Conservation (phyloP, 108 stramenopile species). For the Schizochytrium sp. region DNA sequence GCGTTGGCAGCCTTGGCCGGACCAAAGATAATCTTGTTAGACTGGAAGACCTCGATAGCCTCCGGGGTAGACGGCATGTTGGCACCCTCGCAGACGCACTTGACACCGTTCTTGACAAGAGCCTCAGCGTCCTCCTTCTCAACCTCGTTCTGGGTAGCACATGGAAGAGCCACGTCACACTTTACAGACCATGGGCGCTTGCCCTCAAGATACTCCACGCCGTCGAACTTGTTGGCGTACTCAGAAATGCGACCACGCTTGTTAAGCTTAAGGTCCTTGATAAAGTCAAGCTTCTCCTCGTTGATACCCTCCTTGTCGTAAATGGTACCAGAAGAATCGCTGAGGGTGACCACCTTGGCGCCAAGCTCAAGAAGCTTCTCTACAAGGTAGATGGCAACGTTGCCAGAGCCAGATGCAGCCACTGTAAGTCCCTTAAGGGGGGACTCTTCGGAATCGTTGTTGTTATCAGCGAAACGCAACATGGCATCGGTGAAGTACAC, state of each 20-base stretch:
- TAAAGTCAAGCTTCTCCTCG: conserved; percentile 85
- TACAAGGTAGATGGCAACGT: conserved; percentile 90
- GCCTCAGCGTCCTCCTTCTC: conserved; percentile 78
- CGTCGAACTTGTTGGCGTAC: conserved; percentile 87
- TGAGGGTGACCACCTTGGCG: conserved; percentile 89
- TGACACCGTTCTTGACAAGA: conserved; percentile 91
- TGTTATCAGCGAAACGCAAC: conserved; percentile 66
- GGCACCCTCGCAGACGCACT: conserved; percentile 89
- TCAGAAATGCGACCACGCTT: conserved; percentile 90
- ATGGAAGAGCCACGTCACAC: conserved; percentile 93
- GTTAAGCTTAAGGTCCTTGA: conserved; percentile 92
- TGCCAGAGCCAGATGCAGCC: conserved; percentile 91
- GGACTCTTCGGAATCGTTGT: conserved; percentile 82
- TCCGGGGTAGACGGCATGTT: conserved; percentile 81
- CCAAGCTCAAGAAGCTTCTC: conserved; percentile 91
- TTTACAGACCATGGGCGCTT: conserved; percentile 84
- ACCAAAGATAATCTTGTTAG: conserved; percentile 75
- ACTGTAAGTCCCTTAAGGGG: conserved; percentile 91
- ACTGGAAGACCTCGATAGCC: conserved; percentile 79
- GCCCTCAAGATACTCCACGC: conserved; percentile 88
- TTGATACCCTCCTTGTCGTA: conserved; percentile 95
- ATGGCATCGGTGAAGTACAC: conserved; percentile 91
- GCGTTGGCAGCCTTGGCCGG: conserved; percentile 87
- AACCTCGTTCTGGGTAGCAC: conserved; percentile 85
- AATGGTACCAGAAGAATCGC: conserved; percentile 90